A percentile compares a stretch with the other conserved stretches of the same genome.
Evolutionary conservation across 2,329 filamentous ascomycete species (phyloP).

Genomic region (Alternaria tenuissima): DNA sequence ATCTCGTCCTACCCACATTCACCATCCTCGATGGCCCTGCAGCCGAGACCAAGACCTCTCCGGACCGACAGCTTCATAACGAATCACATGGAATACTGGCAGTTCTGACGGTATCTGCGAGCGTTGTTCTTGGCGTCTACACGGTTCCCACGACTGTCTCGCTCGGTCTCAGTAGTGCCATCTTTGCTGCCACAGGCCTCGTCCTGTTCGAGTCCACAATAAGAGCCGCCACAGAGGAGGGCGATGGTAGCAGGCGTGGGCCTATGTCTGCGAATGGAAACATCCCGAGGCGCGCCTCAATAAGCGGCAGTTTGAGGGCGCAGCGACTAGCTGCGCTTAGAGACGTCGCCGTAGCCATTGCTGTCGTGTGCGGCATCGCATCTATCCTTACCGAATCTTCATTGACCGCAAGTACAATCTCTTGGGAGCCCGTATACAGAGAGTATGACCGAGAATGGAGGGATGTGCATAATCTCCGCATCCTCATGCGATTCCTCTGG

Average conservation of each 20-base stretch:
- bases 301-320: constrained; percentile 33
- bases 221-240: constrained; percentile 34
- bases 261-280: constrained; percentile 49
- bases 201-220: constrained; percentile 52
- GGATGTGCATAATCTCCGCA: constrained; percentile 34
- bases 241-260: constrained; percentile 34
- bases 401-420: constrained; percentile 31
- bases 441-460: constrained; percentile 39
- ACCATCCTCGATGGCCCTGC: constrained; percentile 30
- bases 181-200: constrained; percentile 53
- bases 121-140: constrained; percentile 47
- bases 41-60: constrained; percentile 19
- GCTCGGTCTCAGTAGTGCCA: constrained; percentile 54
- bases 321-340: constrained; percentile 39
- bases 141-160: constrained; percentile 47
- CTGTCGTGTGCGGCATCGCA: constrained; percentile 38
- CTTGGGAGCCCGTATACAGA: constrained; percentile 40
- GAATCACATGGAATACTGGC: constrained; percentile 43
- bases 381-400: constrained; percentile 41
- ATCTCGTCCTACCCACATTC: constrained; percentile 35
- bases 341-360: constrained; percentile 40
- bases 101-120: constrained; percentile 47
- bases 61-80: constrained; percentile 25
- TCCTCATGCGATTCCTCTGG: constrained; percentile 36
- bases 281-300: constrained; percentile 34